Evolutionary conservation across 495 filamentous ascomycete species (phyloP), one percentile per base, ranked within the genome.

Genomic region (Penicillium ucsense): DNA sequence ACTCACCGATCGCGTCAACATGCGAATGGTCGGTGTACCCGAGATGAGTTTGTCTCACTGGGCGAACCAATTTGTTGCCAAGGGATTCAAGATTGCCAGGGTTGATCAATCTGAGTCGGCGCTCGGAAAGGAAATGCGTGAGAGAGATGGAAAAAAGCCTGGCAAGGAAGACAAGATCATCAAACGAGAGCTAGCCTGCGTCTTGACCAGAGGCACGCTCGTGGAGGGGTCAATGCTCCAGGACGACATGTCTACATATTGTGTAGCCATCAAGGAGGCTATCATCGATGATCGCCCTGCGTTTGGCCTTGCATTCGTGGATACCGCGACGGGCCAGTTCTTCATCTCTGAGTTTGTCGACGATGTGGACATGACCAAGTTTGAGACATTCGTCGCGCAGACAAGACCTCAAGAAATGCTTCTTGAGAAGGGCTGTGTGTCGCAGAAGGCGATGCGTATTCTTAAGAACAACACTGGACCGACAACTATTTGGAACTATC

Each of bases 101-200:
- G 94, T 99, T 31, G 92, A 97, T 65, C 94, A 99, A 66, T 84
- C 84, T 64, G 94, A 99, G 67, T 90, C 88, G 11, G 92, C 92
- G 0, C 68, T 99, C 4, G 91, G 84, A 31, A 99, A 99, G 62
- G 92, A 97, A 63, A 97, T 99, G 94, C 85, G 94, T 3, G 94
- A 99, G 63, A 73, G 88, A 49, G 84, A 84, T 34, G 79, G 73
- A 37, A 77, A 71, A 49, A 68, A 75, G 40, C 63, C 58, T 10
- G 74, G 69, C 36, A 89, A 85, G 53, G 76, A 80, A 31, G 88
- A 94, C 54, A 97, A 96, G 66, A 81, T 99, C 52, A 99, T 99
- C 54, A 81, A 78, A 45, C 78, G 94, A 56, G 90, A 99, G 67
- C 75, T 99, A 30, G 79, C 88, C 6, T 90, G 86, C 58, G 88